Evolutionary conservation across 164 flowering plant genomes (phyloP).

Genomic region (Hamamelis virginiana): DNA sequence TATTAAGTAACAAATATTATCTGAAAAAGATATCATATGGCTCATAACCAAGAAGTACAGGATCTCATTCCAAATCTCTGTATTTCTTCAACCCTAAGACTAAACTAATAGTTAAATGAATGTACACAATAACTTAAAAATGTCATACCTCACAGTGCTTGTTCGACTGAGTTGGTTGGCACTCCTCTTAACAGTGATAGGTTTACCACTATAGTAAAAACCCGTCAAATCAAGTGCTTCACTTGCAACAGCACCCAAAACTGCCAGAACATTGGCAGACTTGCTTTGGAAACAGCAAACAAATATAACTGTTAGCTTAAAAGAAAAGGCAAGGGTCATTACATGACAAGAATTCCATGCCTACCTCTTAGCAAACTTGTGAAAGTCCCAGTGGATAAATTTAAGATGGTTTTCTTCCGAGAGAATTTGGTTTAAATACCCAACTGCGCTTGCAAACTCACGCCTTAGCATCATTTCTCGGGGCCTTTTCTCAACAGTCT

Average conservation of each 20-base stretch:
- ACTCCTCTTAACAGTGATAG: constrained; percentile 47
- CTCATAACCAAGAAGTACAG: too few species aligned
- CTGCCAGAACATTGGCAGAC: constrained; percentile 96
- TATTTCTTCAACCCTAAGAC: too few species aligned
- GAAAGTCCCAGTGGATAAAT: constrained; percentile 98
- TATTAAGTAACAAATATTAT: too few species aligned
- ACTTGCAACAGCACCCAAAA: constrained; percentile 91
- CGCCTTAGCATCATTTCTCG: constrained; percentile 98
- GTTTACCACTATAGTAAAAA: constrained; percentile 88
- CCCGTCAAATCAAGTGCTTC: constrained; percentile 95
- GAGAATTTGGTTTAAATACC: constrained; percentile 80
- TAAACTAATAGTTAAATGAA: too few species aligned
- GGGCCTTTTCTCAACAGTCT: constrained; percentile 99
- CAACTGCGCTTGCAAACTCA: constrained; percentile 95
- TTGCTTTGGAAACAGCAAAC: constrained; percentile 52
- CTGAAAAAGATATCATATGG: too few species aligned
- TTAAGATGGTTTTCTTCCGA: constrained; percentile 78
- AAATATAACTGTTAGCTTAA: constrained; percentile 25
- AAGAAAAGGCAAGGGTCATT: background rate
- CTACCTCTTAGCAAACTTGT: constrained; percentile 94
- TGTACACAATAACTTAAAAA: background rate
- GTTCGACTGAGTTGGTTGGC: constrained; percentile 58
- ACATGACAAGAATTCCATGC: constrained; percentile 5
- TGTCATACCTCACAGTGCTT: constrained; percentile 63
- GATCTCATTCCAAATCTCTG: too few species aligned